phyloP scores from a whole-genome alignment of 306 rosid species.

The Dryas octopetala region DNA sequence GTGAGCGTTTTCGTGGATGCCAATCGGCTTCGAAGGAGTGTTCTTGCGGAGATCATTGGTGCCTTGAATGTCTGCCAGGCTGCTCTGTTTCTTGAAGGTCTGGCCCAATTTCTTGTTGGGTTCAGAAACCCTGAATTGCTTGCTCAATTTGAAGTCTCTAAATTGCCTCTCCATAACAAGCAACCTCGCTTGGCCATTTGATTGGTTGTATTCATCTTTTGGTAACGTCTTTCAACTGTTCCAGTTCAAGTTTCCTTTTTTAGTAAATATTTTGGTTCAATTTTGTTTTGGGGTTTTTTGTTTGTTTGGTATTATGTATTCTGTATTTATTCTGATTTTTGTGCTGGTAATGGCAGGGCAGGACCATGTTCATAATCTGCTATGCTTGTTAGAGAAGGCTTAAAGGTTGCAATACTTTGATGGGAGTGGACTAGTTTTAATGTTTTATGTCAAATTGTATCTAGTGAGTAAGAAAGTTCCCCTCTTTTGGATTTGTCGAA shows the following conservation, averaged over 20 bases:
- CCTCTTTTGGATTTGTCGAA: neutral
- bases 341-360: conserved; percentile 1
- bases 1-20: conserved; percentile 60
- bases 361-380: neutral
- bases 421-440: neutral
- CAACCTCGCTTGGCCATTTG: conserved; percentile 9
- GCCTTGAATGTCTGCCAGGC: conserved; percentile 50
- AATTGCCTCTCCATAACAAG: conserved; percentile 16
- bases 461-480: neutral
- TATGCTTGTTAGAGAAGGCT: neutral
- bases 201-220: neutral
- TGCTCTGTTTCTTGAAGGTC: conserved; percentile 61
- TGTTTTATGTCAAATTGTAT: neutral
- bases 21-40: conserved; percentile 59
- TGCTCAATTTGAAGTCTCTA: conserved; percentile 32
- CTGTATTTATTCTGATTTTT: neutral
- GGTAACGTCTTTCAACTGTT: neutral
- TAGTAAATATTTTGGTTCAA: neutral
- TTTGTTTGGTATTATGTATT: neutral
- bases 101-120: conserved; percentile 64
- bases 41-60: conserved; percentile 54
- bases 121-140: conserved; percentile 47
- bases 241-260: neutral
- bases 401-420: neutral
- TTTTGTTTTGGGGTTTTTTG: neutral